Base-by-base conservation (phyloP, 805 yeast species). In the Cyberlindnera euphorbiiphila region DNA sequence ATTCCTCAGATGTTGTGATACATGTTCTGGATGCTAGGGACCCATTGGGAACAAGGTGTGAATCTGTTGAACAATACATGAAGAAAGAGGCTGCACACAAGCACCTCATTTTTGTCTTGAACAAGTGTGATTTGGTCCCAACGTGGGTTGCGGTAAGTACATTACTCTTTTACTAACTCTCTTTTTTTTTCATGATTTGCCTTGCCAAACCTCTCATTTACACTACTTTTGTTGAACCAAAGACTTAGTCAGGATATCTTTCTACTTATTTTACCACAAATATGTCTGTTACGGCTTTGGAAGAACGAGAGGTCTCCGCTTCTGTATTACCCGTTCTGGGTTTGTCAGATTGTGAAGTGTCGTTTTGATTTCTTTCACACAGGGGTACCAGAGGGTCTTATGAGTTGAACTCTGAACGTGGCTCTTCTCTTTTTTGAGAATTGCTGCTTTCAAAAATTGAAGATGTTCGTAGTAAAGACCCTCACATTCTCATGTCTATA, bases 131-230 rank as follows among this genome's bases (percentile, higher is more conserved):
- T 71, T 78, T 91, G 57, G 96, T 91, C 36, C 98, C 98, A 47
- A 91, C 96, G 32, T 91, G 98, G 97, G 97, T 87, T 57, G 97
- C 98, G 56, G 98, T 89, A 87, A 76, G 98, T 88, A 64, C 59
- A 24, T 39, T 37, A 28, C 35, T 36, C 32, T 35, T 29, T 44
- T 42, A 37, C 61, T 42, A 38, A 46, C 48, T 18, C 22, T n/a
- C 19, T 23, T 23, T 12, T 13, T 23, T n/a, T 5, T 21, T 22
- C 33, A 21, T 10, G 24, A 13, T 17, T 30, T 5, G 10, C 8
- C 20, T 30, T 13, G 9, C 14, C 25, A 13, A 3, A 14, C 16
- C 22, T 4, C 25, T 14, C 6, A 12, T 23, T n/a, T 17, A 20
- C n/a, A 14, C n/a, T 21, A n/a, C 22, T 20, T 11, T 29, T 14